Base-by-base conservation (phyloP, 2,329 filamentous ascomycete species). In the Pyricularia grisea region DNA sequence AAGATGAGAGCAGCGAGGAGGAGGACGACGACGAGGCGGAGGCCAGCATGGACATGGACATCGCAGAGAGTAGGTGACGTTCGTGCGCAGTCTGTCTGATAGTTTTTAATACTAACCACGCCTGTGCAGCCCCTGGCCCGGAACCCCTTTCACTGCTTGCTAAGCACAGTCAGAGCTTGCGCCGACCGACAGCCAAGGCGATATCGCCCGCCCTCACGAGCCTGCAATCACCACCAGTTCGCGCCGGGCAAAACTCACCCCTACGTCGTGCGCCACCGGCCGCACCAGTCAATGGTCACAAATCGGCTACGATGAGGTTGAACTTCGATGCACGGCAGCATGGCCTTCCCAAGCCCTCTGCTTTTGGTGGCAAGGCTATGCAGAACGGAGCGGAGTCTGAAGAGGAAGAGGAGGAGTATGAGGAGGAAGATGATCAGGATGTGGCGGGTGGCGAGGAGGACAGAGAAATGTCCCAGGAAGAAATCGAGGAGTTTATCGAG, bases 121-220 rank as follows among this genome's bases (percentile, higher is more conserved):
- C 28, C 50, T 20, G n/a, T n/a, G 58, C 70, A 88, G 85, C 80
- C 61, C 81, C 81, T 28, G 85, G 84, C 11, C 81, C 84, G n/a
- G 85, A 84, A 2, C 85, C 85, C 12, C 80, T 80, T 42, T 85
- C 85, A 3, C 76, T 85, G 36, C 80, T 87, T 67, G 84, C 82
- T 72, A 82, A 76, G 73, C 87, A 77, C 79, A 83, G 79, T 78
- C 82, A 73, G 79, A 79, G 76, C 78, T 25, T 63, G 58, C 84
- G 82, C 65, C 77, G 80, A 23, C 79, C 86, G 73, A 72, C 84
- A 11, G 82, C 83, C 60, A 81, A 80, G 67, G 80, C 80, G 65
- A 78, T 81, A 69, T 91, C 89, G 2, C 90, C 90, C 0, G 82
- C 85, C 68, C 91, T 90, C 77, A 89, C 89, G 3, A 79, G 83